Evolutionary conservation across 768 basidiomycete genomes (phyloP).

Genomic region (Tylopilus felleus): DNA sequence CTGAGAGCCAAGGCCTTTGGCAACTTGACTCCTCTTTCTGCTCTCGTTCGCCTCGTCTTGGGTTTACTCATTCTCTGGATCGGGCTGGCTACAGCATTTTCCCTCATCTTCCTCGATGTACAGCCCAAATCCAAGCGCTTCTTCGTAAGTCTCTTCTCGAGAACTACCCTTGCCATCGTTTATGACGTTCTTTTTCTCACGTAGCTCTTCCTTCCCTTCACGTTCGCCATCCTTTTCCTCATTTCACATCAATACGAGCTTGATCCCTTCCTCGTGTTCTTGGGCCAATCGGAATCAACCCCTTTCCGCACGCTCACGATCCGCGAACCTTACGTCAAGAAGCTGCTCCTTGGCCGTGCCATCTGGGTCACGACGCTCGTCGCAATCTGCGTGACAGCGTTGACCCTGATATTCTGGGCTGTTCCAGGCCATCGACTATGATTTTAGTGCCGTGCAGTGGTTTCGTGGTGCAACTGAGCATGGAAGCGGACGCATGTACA

Average conservation of each 20-base stretch:
- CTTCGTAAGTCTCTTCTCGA: conserved; percentile 66
- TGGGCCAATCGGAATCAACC: conserved; percentile 93
- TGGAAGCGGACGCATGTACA: conserved; percentile 10
- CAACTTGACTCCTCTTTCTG: conserved; percentile 89
- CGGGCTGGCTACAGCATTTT: conserved; percentile 87
- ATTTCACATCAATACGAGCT: conserved; percentile 97
- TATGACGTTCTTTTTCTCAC: conserved; percentile 3
- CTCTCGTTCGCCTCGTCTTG: conserved; percentile 78
- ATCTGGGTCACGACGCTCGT: conserved; percentile 88
- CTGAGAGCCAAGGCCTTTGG: conserved; percentile 96
- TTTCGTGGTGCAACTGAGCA: conserved; percentile 6
- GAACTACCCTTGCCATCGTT: not conserved
- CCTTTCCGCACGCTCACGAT: conserved; percentile 93
- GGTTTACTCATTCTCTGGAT: conserved; percentile 91
- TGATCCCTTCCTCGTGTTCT: conserved; percentile 91
- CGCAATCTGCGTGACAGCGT: conserved; percentile 66
- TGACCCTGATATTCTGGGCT: conserved; percentile 93
- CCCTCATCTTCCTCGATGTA: conserved; percentile 90
- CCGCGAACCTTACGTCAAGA: conserved; percentile 91
- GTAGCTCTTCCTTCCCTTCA: conserved; percentile 93
- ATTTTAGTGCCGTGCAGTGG: conserved; percentile 1
- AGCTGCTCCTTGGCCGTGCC: conserved; percentile 83
- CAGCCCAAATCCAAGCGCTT: conserved; percentile 89
- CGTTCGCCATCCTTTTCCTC: conserved; percentile 84
- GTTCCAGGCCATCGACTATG: conserved; percentile 91